Percentiles rank a stretch among this genome's conserved stretches.
Conservation (phyloP, 2,329 filamentous ascomycete genomes). For the Pestalotiopsis sp. region DNA sequence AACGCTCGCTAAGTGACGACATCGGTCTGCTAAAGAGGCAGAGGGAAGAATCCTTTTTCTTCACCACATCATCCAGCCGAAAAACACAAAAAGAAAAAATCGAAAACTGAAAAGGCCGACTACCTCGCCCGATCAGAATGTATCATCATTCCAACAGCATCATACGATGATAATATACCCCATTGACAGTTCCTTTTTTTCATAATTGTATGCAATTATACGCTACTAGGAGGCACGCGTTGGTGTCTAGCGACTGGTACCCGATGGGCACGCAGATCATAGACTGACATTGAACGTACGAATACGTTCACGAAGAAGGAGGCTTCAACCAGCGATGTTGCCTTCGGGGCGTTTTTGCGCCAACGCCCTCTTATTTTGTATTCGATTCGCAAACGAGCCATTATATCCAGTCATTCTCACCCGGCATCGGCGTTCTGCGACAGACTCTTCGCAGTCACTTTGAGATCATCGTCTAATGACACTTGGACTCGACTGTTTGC, state of each 20-base stretch:
- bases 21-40: not conserved
- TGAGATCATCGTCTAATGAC: not conserved
- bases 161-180: not conserved
- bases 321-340: not conserved
- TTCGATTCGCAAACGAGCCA: not conserved
- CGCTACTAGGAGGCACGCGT: not conserved
- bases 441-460: not conserved
- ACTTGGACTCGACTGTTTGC: not conserved
- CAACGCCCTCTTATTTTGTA: not conserved
- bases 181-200: not conserved
- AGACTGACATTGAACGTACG: not conserved
- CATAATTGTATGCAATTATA: not conserved
- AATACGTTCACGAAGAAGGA: not conserved
- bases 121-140: not conserved
- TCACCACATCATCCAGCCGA: not conserved
- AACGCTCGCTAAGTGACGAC: conserved; percentile 38
- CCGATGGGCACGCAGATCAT: not conserved
- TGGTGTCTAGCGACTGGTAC: not conserved
- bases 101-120: not conserved
- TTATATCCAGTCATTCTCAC: not conserved
- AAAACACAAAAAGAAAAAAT: not conserved
- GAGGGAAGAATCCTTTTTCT: conserved; percentile 8
- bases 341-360: not conserved
- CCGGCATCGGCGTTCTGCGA: not conserved
- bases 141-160: not conserved